Evolutionary conservation across 176 grass and related monocot species (phyloP).

Genomic region (Oryza officinalis): DNA sequence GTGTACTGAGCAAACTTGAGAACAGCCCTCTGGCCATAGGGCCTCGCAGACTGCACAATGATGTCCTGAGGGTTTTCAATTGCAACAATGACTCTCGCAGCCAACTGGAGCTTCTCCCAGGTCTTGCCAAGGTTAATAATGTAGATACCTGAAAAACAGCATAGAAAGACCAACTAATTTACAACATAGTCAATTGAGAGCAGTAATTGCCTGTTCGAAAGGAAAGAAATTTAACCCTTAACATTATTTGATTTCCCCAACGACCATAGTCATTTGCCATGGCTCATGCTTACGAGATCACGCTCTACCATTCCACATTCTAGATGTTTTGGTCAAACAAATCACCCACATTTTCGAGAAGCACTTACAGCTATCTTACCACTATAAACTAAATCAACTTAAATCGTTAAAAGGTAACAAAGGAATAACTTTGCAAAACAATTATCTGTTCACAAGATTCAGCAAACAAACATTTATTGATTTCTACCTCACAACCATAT

Average conservation of each 20-base stretch:
- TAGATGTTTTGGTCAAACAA: not conserved
- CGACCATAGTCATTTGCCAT: not conserved
- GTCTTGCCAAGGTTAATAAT: constrained; percentile 90
- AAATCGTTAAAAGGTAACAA: not conserved
- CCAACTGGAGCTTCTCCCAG: constrained; percentile 84
- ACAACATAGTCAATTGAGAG: not conserved
- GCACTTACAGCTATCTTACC: not conserved
- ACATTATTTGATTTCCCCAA: not conserved
- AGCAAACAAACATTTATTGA: not conserved
- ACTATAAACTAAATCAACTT: not conserved
- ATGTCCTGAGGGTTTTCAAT: constrained; percentile 92
- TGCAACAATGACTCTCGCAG: constrained; percentile 76
- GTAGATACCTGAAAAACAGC: constrained; percentile 56
- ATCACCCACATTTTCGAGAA: not conserved
- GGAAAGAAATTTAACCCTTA: not conserved
- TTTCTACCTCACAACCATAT: not conserved
- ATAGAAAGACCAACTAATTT: not conserved
- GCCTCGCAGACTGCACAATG: constrained; percentile 91
- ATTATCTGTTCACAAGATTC: not conserved
- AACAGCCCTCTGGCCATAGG: constrained; percentile 83
- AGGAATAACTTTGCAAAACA: not conserved
- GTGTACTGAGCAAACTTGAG: constrained; percentile 96
- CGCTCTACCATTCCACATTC: not conserved
- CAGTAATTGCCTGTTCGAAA: not conserved
- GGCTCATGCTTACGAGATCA: not conserved